Conservation (phyloP, 169 alveolate species). For the Theileria parva region DNA sequence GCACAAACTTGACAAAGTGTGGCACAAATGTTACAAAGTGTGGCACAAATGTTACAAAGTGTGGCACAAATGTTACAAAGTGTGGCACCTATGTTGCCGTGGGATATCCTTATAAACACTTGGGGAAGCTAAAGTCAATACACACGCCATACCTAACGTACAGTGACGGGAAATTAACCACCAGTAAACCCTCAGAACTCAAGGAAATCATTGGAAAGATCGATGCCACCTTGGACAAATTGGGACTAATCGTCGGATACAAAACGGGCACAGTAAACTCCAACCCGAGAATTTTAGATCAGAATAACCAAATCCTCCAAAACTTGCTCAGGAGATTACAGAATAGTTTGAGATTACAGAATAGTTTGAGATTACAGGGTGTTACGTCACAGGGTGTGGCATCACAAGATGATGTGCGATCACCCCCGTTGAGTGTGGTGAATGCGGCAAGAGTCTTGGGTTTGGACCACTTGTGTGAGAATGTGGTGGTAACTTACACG, state of each 20-base stretch:
- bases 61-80: conserved; percentile 25
- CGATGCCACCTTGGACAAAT: conserved; percentile 19
- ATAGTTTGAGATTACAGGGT: no score
- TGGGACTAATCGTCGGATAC: conserved; percentile 37
- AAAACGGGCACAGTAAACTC: conserved; percentile 4
- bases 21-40: no score
- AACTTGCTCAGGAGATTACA: conserved; percentile 22
- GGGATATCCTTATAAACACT: conserved; percentile 64
- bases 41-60: no score
- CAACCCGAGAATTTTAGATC: not conserved
- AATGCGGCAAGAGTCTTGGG: conserved; percentile 11
- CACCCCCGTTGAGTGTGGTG: conserved; percentile 27
- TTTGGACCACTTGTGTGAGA: conserved; percentile 53
- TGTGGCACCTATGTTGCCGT: conserved; percentile 32
- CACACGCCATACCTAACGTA: conserved; percentile 57
- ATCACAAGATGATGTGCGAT: no score
- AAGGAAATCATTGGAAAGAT: conserved; percentile 10
- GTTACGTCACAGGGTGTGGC: no score
- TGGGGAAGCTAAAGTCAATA: conserved; percentile 54
- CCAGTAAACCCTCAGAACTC: conserved; percentile 34
- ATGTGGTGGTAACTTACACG: conserved; percentile 52
- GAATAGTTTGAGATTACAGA: no score
- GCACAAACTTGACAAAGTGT: no score
- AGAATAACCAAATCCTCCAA: conserved; percentile 25
- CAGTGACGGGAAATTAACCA: conserved; percentile 1